Evolutionary conservation across 176 grass and related monocot genomes (phyloP).

Genomic region (Areca catechu): DNA sequence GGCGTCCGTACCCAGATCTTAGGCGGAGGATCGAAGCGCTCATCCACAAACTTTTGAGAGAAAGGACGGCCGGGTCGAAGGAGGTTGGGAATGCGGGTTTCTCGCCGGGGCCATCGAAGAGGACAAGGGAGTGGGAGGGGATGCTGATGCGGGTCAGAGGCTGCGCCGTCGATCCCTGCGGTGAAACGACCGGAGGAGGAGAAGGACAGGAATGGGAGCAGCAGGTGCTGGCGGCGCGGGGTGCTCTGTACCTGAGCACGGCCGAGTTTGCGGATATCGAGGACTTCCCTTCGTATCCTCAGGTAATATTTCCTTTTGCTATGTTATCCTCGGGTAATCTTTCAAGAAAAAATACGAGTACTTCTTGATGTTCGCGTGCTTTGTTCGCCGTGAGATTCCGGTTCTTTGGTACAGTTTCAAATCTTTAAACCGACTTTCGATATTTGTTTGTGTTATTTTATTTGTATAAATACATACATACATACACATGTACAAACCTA

Average conservation of each 20-base stretch:
- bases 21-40: background rate
- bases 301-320: background rate
- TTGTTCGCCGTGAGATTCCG: too few relatives aligned
- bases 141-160: background rate
- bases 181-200: background rate
- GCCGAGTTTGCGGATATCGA: background rate
- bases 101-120: background rate
- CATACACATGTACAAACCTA: too few relatives aligned
- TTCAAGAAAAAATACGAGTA: too few relatives aligned
- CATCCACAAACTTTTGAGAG: background rate
- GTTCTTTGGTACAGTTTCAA: too few relatives aligned
- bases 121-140: slow-evolving; percentile 34
- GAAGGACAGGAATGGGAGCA: background rate
- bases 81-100: too few relatives aligned
- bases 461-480: too few relatives aligned
- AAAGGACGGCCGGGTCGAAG: too few relatives aligned
- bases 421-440: too few relatives aligned
- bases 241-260: background rate
- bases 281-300: background rate
- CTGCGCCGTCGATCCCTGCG: background rate
- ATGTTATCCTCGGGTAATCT: too few relatives aligned
- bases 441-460: too few relatives aligned
- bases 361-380: too few relatives aligned
- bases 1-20: background rate
- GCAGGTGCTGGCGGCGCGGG: background rate